Percentiles rank a stretch among this genome's conserved stretches.
phyloP scores from a whole-genome alignment of 1,284 basidiomycete genomes.

The Sporisorium graminicola region DNA sequence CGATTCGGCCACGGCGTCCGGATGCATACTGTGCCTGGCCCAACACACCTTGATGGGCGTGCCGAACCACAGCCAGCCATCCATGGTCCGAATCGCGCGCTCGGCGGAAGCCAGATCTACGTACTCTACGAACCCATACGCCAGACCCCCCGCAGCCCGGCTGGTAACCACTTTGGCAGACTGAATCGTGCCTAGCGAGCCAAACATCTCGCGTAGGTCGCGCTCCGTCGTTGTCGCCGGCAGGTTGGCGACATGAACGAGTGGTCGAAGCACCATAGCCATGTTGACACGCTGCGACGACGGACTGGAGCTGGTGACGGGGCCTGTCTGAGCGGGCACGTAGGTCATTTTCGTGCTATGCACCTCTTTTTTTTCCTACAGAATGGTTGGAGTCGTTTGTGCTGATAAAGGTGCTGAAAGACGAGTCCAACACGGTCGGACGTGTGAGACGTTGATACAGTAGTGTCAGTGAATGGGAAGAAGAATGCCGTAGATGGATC shows the following conservation, averaged over 20 bases:
- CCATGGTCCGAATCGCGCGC: constrained; percentile 93
- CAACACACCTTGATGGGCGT: constrained; percentile 73
- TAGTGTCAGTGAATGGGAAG: neutral
- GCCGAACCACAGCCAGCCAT: constrained; percentile 97
- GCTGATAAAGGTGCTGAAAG: neutral
- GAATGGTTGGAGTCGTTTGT: neutral
- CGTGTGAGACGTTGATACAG: neutral
- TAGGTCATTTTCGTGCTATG: constrained; percentile 19
- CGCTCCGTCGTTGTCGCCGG: constrained; percentile 82
- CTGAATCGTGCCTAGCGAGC: constrained; percentile 92
- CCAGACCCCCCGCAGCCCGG: constrained; percentile 84
- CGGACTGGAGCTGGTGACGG: constrained; percentile 8
- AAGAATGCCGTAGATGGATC: neutral
- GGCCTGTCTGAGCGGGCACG: constrained; percentile 8
- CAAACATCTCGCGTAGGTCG: constrained; percentile 93
- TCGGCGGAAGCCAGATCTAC: constrained; percentile 93
- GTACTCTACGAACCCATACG: constrained; percentile 98
- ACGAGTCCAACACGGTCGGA: too few species aligned
- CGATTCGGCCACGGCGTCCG: constrained; percentile 18
- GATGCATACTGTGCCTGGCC: constrained; percentile 57
- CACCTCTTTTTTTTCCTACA: too few species aligned
- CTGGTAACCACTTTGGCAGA: constrained; percentile 96
- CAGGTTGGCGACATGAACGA: constrained; percentile 73
- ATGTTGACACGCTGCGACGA: constrained; percentile 19
- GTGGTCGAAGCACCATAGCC: constrained; percentile 25